Conservation (phyloP, 495 filamentous ascomycete genomes). For the Penicillium maclennaniae region DNA sequence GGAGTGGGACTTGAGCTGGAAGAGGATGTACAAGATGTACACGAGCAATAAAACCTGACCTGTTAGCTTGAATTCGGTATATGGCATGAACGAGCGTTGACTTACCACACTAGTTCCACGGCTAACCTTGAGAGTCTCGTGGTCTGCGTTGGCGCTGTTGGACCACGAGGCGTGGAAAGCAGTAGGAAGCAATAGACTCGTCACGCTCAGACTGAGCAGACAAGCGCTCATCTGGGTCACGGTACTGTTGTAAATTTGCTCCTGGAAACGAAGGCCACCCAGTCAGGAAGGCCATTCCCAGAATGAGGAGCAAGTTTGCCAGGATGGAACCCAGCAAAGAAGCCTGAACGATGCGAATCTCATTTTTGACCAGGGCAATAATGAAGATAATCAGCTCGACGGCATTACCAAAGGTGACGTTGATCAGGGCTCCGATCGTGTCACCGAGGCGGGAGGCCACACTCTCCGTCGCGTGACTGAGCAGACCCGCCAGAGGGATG, state of each 20-base stretch:
- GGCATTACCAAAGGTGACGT: constrained; percentile 86
- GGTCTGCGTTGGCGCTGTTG: constrained; percentile 57
- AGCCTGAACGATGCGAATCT: constrained; percentile 87
- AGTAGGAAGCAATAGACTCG: constrained; percentile 79
- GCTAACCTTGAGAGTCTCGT: constrained; percentile 72
- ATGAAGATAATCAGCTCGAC: constrained; percentile 84
- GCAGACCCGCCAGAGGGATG: constrained; percentile 74
- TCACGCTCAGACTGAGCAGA: constrained; percentile 82
- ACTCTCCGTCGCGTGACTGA: constrained; percentile 77
- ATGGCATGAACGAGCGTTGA: constrained; percentile 1
- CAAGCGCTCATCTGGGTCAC: constrained; percentile 95
- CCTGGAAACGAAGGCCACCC: constrained; percentile 80
- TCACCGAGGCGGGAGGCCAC: constrained; percentile 75
- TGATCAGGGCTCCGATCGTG: constrained; percentile 75
- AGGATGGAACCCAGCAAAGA: constrained; percentile 85
- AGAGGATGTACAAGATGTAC: constrained; percentile 80
- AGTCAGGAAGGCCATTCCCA: constrained; percentile 88
- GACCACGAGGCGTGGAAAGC: constrained; percentile 88
- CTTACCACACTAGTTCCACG: constrained; percentile 84
- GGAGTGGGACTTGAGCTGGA: constrained; percentile 87
- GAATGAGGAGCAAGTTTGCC: constrained; percentile 79
- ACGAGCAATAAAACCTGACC: constrained; percentile 69
- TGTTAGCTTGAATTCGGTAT: not conserved
- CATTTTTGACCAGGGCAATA: constrained; percentile 49
- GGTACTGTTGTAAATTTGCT: constrained; percentile 94